phyloP scores from a whole-genome alignment of 73 alveolate species.

The Tetrahymena borealis region DNA sequence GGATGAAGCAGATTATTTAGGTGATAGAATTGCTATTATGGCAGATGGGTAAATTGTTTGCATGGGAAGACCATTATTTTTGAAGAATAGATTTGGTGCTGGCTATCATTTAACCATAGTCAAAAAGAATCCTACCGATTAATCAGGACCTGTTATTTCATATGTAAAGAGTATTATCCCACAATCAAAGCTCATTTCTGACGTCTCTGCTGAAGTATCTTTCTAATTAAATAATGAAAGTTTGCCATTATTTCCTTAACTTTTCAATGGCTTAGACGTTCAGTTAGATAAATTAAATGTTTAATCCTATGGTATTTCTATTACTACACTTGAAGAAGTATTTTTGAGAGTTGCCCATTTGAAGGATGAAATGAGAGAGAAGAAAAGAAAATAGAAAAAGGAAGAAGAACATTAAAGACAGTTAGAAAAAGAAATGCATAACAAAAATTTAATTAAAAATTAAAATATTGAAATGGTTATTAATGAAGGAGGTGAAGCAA shows the following conservation, averaged over 20 bases:
- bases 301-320: constrained; percentile 63
- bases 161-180: constrained; percentile 31
- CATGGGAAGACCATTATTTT: constrained; percentile 80
- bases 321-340: constrained; percentile 97
- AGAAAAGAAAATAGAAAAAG: background rate
- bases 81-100: constrained; percentile 84
- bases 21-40: constrained; percentile 95
- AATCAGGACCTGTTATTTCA: constrained; percentile 28
- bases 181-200: constrained; percentile 38
- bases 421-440: background rate
- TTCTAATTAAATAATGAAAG: constrained; percentile 41
- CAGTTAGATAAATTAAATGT: constrained; percentile 34
- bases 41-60: constrained; percentile 83
- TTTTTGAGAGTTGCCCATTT: constrained; percentile 77
- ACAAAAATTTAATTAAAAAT: background rate
- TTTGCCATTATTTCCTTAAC: constrained; percentile 31
- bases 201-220: constrained; percentile 56
- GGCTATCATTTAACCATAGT: constrained; percentile 66
- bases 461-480: background rate
- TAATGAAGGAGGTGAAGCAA: constrained; percentile 63
- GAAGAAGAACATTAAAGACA: background rate
- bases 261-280: constrained; percentile 53
- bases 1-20: constrained; percentile 98
- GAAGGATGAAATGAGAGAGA: constrained; percentile 17
- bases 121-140: constrained; percentile 16